A percentile compares a stretch with the other conserved stretches of the same genome.
Conservation (phyloP, 176 grass and related monocot species). For the Cocos nucifera region DNA sequence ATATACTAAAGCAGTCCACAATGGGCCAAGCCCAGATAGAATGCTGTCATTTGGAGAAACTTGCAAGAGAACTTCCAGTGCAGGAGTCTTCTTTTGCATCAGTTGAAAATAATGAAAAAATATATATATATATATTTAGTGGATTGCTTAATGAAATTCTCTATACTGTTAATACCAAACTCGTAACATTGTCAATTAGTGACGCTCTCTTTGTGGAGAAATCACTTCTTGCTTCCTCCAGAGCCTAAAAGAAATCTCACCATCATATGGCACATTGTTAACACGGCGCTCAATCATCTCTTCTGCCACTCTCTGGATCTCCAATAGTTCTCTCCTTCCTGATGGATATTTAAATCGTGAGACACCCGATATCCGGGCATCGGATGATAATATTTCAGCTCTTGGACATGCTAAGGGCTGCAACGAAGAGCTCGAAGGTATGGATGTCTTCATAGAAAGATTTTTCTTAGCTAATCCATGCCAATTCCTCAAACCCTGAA, state of each 20-base stretch:
- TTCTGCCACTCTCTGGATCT: slow-evolving; percentile 1
- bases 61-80: too few relatives aligned
- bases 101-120: too few relatives aligned
- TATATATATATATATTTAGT: too few relatives aligned
- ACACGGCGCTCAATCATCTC: slow-evolving; percentile 6
- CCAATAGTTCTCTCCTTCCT: slow-evolving; percentile 1
- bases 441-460: background rate
- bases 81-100: too few relatives aligned
- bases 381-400: background rate
- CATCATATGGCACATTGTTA: background rate
- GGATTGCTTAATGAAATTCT: too few relatives aligned
- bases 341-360: slow-evolving; percentile 7
- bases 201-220: too few relatives aligned
- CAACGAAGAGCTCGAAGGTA: background rate
- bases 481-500: background rate
- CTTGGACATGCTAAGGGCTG: background rate
- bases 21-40: too few relatives aligned
- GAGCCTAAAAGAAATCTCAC: background rate
- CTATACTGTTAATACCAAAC: too few relatives aligned
- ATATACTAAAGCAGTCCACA: too few relatives aligned
- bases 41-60: too few relatives aligned
- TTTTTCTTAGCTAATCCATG: background rate
- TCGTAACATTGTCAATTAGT: too few relatives aligned
- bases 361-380: background rate
- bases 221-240: background rate